Evolutionary conservation across 2,329 filamentous ascomycete species (phyloP), one percentile per base, ranked within the genome.

Genomic region (Paecilomyces variotii): DNA sequence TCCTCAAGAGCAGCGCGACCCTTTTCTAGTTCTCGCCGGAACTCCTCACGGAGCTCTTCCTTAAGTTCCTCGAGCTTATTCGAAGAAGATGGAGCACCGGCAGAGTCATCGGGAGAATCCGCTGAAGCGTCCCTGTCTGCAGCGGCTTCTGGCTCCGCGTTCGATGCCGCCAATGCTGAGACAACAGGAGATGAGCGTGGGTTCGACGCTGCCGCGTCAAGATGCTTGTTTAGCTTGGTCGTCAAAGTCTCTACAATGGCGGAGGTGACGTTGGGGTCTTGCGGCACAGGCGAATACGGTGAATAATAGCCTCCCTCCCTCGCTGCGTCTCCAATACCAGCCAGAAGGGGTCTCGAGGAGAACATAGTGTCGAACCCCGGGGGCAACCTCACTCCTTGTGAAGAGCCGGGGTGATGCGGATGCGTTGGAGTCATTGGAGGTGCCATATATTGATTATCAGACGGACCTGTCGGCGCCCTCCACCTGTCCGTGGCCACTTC

Each of bases 341-440:
- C 25, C 30, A 53, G 45, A 30, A 9, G 39, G 19, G 35, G 66
- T 28, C 61, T 68, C 5, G 66, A 62, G 59, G 66, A 62, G 59
- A 75, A 76, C 70, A 76, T 74, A 10, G 67, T 72, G 32, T 74
- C 74, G 56, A 73, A 76, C 0, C 74, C 74, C 14, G 72, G 70
- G 1, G 74, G 74, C 26, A 76, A 57, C 32, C 67, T 68, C 45
- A 71, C 64, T 7, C 64, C 60, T n/a, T 52, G 61, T 55, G 67
- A 57, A 57, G 61, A n/a, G 54, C 30, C n/a, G 55, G 59, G 25
- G 57, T 55, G 11, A 57, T 54, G 11, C 57, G 56, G 12, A 57
- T 59, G 11, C 52, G 53, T 30, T 12, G 53, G 49, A 3, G 57
- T 45, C 7, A 19, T n/a, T 4, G 39, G 57, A 26, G 51, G 32